Evolutionary conservation across 306 rosid species (phyloP).

Genomic region (Quercus wislizeni): DNA sequence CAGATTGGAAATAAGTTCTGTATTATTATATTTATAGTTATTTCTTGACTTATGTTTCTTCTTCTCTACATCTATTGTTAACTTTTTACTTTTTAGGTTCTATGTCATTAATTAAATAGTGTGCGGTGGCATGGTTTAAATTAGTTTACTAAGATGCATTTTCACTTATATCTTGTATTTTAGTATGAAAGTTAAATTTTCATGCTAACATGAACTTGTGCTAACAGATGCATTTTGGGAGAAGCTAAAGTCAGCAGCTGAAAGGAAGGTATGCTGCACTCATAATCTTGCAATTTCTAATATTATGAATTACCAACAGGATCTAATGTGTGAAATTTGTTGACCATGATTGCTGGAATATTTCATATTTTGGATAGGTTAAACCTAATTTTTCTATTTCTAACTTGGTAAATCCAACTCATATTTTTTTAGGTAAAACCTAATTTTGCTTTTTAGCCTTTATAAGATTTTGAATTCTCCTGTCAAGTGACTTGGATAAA

Average conservation of each 20-base stretch:
- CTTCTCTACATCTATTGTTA: background rate
- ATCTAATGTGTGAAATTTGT: background rate
- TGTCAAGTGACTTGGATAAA: background rate
- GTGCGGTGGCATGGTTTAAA: background rate
- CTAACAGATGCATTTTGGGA: slow-evolving; percentile 76
- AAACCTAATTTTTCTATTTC: no score
- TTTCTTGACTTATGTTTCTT: no score
- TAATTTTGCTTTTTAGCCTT: no score
- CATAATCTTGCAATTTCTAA: background rate
- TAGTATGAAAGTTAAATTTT: background rate
- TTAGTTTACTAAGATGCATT: background rate
- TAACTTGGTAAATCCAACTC: no score
- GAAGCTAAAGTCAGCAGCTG: slow-evolving; percentile 70
- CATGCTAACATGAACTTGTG: slow-evolving; percentile 32
- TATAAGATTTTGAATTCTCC: background rate
- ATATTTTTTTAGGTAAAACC: no score
- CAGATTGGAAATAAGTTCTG: no score
- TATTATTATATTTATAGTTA: no score
- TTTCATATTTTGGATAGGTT: background rate
- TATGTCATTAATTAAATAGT: background rate
- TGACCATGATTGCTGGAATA: background rate
- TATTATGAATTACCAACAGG: background rate
- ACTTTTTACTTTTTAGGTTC: background rate
- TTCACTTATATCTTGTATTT: background rate
- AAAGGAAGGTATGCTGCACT: slow-evolving; percentile 59